Base-by-base conservation (phyloP, 805 yeast genomes). In the Sugiyamaella floridensis region DNA sequence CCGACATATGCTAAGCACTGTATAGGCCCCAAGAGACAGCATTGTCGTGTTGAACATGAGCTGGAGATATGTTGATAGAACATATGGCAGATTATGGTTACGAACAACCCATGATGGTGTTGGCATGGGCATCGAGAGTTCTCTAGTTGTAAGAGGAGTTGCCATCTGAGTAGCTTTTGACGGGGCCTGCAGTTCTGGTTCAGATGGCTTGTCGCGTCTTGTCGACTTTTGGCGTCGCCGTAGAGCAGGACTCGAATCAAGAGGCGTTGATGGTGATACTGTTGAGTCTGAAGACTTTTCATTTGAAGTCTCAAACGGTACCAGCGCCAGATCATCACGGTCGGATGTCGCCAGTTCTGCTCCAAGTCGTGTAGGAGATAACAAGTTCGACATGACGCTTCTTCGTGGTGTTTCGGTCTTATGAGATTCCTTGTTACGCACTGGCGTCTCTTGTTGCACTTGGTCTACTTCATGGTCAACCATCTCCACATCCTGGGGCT, bases 61-160 rank as follows among this genome's bases (percentile, higher is more conserved):
- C 61, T 86, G 92, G 12, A 86, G 67, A 60, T 85, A 87, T 14
- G 85, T 65, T 51, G 85, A 78, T 18, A 82, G 60, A 2, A 79
- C 74, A 61, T 80, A 80, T 0, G 89, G 87, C 28, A 60, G 29
- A 47, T 63, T 64, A 47, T 59, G 60, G 60, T 65, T 64, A 11
- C 32, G 41, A 20, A 43, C 15, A 32, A 45, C 50, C 55, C 51
- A 48, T 16, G 47, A 58, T 2, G 66, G 65, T 4, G 62, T 52
- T 6, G 66, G 67, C 22, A 64, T 56, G 3, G 68, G 68, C 61
- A 65, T 50, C 2, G 26, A n/a, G 4, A 28, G n/a, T 4, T 43
- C 46, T 18, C 46, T 43, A 11, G 4, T 32, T 32, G 37, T 11
- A 3, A 22, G 26, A 22, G 26, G 26, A 22, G 26, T 6, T 22